Percentiles rank a stretch among this genome's conserved stretches.
These are phyloP conservation scores for Vitis vinifera DNA, from an alignment of 164 flowering plant genomes.

Conservation along the genomic window DNA sequence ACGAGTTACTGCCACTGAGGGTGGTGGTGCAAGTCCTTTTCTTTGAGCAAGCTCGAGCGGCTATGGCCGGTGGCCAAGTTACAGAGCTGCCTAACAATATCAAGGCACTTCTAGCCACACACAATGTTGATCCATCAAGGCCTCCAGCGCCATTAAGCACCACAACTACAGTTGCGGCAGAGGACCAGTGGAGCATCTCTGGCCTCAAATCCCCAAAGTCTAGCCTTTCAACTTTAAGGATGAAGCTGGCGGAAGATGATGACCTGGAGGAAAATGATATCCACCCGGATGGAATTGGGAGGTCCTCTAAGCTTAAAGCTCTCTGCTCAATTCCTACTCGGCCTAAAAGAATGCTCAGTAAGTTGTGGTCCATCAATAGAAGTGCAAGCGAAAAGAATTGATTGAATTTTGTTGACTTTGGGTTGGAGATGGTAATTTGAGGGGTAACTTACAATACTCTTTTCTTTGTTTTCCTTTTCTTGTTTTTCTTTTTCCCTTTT, in stretches of 20 bases:
- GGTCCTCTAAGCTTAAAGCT: slow-evolving; percentile 51
- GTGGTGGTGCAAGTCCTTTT: slow-evolving; percentile 97
- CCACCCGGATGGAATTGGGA: slow-evolving; percentile 33
- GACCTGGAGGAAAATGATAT: slow-evolving; percentile 44
- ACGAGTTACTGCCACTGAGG: slow-evolving; percentile 86
- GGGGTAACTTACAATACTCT: slow-evolving; percentile 11
- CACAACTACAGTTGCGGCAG: slow-evolving; percentile 35
- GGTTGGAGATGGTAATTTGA: slow-evolving; percentile 8
- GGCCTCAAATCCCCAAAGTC: slow-evolving; percentile 73
- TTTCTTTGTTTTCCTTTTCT: too few relatives aligned
- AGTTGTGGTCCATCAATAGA: slow-evolving; percentile 73
- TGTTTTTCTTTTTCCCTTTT: too few relatives aligned
- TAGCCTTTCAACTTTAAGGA: slow-evolving; percentile 59
- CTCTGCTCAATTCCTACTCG: slow-evolving; percentile 56
- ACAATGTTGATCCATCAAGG: slow-evolving; percentile 43
- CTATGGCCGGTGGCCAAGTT: slow-evolving; percentile 60
- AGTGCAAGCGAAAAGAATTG: slow-evolving; percentile 60
- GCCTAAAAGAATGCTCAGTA: slow-evolving; percentile 83
- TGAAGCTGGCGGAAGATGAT: slow-evolving; percentile 80
- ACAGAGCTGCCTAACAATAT: slow-evolving; percentile 69
- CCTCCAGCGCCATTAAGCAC: slow-evolving; percentile 34
- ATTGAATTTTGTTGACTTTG: slow-evolving; percentile 27
- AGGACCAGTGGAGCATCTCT: slow-evolving; percentile 77
- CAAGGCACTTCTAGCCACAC: slow-evolving; percentile 67
- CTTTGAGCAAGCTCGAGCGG: slow-evolving; percentile 84